Evolutionary conservation across 2,329 filamentous ascomycete species (phyloP), one percentile per base, ranked within the genome.

Genomic region (Cordyceps farinosa): DNA sequence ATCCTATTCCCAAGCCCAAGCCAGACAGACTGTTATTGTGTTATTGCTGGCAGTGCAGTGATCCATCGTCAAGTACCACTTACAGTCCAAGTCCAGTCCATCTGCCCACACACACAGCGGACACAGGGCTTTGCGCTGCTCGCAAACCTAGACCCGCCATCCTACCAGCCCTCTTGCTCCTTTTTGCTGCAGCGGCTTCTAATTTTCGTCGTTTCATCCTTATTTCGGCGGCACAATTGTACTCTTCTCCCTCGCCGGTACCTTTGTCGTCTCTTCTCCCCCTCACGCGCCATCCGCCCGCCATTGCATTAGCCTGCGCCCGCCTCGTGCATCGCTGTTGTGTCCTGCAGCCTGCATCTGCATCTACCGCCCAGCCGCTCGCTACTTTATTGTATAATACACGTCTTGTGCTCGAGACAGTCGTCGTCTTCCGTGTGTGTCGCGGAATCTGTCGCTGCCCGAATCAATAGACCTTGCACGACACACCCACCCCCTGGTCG

Each of bases 1-100:
- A 58, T 58, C 34, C 55, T 50, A 38, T 58, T 58, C 30, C 55
- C 44, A 58, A 58, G 42, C 30, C 55, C 44, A 58, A 58, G 42
- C 36, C 32, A 50, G 32, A 40, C 32, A 50, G 32, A 40, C 5
- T 13, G 30, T 38, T 50, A 7, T 29, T 34, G 9, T 22, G 22
- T 22, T 22, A 22, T 22, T 22, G 22, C 22, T 22, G 22, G 22
- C 22, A 22, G 22, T 22, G 22, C 22, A 22, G 22, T 22, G 22
- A 22, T 22, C 22, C 1, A 22, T 22, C 22, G 22, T 22, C 22
- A 22, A 22, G 22, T 22, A 58, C 13, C 22, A 38, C 42, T 57
- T 57, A 47, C 55, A 57, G 11, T 11, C 55, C 6, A 8, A 22
- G 22, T 22, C 30, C 22, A 50, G 44, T 32, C 42, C 55, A 47